Base-by-base conservation (phyloP, 495 filamentous ascomycete genomes). In the Podospora tetraspora region DNA sequence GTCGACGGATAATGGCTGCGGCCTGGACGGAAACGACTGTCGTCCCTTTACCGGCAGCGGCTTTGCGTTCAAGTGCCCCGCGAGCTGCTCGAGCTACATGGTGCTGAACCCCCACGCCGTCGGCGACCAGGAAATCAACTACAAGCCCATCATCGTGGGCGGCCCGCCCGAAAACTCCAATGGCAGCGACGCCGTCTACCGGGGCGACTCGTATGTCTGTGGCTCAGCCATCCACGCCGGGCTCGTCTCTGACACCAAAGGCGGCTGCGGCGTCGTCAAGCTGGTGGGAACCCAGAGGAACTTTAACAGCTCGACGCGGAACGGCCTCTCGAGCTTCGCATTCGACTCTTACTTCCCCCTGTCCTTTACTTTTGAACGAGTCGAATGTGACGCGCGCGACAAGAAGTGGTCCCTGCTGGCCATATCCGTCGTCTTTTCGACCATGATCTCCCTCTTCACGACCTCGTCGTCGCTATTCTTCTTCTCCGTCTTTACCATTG, bases 121-220 rank as follows among this genome's bases (percentile, higher is more conserved):
- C 21, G 93, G 93, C 13, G 86, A 86, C 37, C 84, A 91, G 71
- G 87, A 90, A 34, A 79, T 92, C 64, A 82, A 87, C 57, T 96
- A 94, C 73, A 79, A 81, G 64, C 84, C 87, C 0, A 81, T 94
- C 59, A 88, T 97, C 0, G 84, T 96, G 37, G 93, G 93, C 27
- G 92, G 91, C 0, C 88, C 91, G 6, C 75, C 84, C 7, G 77
- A 80, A n/a, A 77, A 79, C 3, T 68, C 77, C 52, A 76, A 78
- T 12, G 74, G 74, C 19, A 73, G 52, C 61, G 59, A 84, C 60
- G 79, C 84, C 0, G 74, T 90, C 21, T 96, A 96, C 74, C 87
- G 92, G 2, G 90, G 89, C 1, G 92, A 96, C 75, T 94, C 91
- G 57, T 93, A 92, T 73, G 87, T 96, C 65, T 96, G 92, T 73